These are phyloP conservation scores for Leucocoprinus sp. DNA, from an alignment of 768 basidiomycete genomes.

Conservation along the genomic window DNA sequence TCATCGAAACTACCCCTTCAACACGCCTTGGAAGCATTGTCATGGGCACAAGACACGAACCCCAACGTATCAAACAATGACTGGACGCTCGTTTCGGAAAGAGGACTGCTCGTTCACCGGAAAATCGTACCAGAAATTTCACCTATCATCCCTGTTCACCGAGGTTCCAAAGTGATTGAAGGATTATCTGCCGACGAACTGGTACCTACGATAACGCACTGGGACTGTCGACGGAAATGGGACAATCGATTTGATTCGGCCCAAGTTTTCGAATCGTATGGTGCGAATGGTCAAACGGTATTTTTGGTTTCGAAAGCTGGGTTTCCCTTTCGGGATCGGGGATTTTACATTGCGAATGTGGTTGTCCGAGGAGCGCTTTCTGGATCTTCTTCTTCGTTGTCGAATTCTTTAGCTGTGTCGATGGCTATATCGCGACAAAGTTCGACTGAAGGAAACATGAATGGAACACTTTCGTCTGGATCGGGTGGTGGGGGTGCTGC, in stretches of 20 bases:
- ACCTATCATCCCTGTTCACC: slow-evolving; percentile 73
- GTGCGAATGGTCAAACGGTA: slow-evolving; percentile 60
- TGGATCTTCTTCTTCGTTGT: slow-evolving; percentile 11
- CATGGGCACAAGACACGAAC: slow-evolving; percentile 63
- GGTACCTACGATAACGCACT: slow-evolving; percentile 59
- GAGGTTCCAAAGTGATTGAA: slow-evolving; percentile 86
- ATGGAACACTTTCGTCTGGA: slow-evolving; percentile 3
- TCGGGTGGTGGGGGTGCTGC: background rate
- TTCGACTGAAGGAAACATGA: slow-evolving; percentile 32
- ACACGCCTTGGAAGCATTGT: slow-evolving; percentile 73
- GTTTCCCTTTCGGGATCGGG: slow-evolving; percentile 87
- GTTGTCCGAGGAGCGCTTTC: slow-evolving; percentile 48
- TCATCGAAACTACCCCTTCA: slow-evolving; percentile 66
- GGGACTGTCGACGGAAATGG: slow-evolving; percentile 73
- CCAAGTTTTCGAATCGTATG: slow-evolving; percentile 66
- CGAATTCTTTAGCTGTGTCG: background rate
- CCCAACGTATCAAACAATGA: slow-evolving; percentile 30
- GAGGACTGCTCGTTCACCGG: slow-evolving; percentile 67
- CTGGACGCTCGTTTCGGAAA: slow-evolving; percentile 75
- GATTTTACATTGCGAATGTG: slow-evolving; percentile 75
- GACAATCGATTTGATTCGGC: slow-evolving; percentile 79
- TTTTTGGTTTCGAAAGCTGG: slow-evolving; percentile 70
- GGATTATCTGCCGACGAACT: slow-evolving; percentile 92
- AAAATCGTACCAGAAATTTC: slow-evolving; percentile 75
- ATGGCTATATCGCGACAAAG: slow-evolving; percentile 30